Evolutionary conservation across 2,329 filamentous ascomycete species (phyloP).

Genomic region (Hansfordia pulvinata): DNA sequence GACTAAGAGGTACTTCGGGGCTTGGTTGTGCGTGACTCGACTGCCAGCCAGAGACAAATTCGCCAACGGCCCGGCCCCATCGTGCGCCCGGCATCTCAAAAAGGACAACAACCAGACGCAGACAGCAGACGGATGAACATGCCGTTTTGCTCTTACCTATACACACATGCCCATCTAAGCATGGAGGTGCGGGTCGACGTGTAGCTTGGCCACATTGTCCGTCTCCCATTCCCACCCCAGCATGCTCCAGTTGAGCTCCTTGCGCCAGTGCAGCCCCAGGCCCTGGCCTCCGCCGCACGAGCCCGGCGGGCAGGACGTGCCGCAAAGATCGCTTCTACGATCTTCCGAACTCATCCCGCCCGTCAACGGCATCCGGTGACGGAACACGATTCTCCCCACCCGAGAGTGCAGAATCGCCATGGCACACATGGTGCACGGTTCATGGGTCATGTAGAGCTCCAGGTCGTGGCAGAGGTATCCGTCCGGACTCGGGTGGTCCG

Average conservation of each 20-base stretch:
- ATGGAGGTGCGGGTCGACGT: conserved; percentile 34
- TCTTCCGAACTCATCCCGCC: conserved; percentile 75
- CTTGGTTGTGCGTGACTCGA: too few species aligned
- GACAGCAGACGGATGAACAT: too few species aligned
- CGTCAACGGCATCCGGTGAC: conserved; percentile 62
- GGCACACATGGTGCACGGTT: conserved; percentile 91
- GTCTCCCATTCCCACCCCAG: conserved; percentile 66
- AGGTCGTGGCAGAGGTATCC: conserved; percentile 91
- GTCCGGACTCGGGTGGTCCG: conserved; percentile 54
- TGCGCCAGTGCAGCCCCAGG: conserved; percentile 57
- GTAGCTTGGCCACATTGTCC: conserved; percentile 21
- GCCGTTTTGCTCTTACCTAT: too few species aligned
- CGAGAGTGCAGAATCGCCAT: conserved; percentile 94
- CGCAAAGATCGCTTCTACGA: conserved; percentile 31
- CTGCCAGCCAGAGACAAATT: too few species aligned
- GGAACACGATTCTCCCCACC: conserved; percentile 77
- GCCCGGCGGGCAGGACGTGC: conserved; percentile 15
- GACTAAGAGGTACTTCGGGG: too few species aligned
- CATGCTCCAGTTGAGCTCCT: conserved; percentile 77
- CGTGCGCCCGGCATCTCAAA: too few species aligned
- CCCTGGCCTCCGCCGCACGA: conserved; percentile 37
- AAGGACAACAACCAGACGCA: too few species aligned
- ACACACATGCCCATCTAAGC: too few species aligned
- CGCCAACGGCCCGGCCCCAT: too few species aligned
- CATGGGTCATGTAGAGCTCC: conserved; percentile 88